Base-by-base conservation (phyloP, 495 filamentous ascomycete species). In the Neurospora sp. region DNA sequence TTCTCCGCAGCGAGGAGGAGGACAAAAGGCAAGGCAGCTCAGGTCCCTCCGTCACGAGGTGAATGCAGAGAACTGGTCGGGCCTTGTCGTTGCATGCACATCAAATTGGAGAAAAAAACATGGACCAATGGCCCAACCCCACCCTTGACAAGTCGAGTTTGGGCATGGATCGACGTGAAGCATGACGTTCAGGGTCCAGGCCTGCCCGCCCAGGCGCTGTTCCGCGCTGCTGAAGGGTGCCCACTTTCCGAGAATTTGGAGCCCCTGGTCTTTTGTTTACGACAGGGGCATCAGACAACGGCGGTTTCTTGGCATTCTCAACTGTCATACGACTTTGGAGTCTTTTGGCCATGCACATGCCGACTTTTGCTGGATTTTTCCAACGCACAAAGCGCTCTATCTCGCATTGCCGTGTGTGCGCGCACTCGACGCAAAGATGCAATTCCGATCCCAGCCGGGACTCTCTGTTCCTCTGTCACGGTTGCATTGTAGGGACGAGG, bases 1-100 rank as follows among this genome's bases (percentile, higher is more conserved):
- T 82, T 65, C 69, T 73, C 69, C 46, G 61, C 38, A 27, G 14
- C 31, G 3, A 31, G 22, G 40, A 39, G 16, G 69, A 46, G 27
- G 18, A 16, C 12, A 16, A 61, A 61, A 61, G 31, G 12, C 5
- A 27, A 61, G 22, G 22, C 46, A 53, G n/a, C 20, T 35, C 53
- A 53, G 46, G 46, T 22, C 48, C 48, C 48, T 37, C 35, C 35
- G 0, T 59, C 53, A 16, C 53, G 12, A 59, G 4, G 48, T 59
- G 22, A 27, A 61, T 61, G 53, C 53, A 61, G 53, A 61, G 27
- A 31, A 31, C 53, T 16, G 22, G 16, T 61, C 12, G 27, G 27
- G 27, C 27, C 27, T 31, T 31, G 27, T 31, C 27, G 27, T 31
- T 31, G 27, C 27, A 27, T 31, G 27, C 27, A 31, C 27, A 31